Evolutionary conservation across 768 basidiomycete species (phyloP).

Genomic region (Steccherinum ochraceum): DNA sequence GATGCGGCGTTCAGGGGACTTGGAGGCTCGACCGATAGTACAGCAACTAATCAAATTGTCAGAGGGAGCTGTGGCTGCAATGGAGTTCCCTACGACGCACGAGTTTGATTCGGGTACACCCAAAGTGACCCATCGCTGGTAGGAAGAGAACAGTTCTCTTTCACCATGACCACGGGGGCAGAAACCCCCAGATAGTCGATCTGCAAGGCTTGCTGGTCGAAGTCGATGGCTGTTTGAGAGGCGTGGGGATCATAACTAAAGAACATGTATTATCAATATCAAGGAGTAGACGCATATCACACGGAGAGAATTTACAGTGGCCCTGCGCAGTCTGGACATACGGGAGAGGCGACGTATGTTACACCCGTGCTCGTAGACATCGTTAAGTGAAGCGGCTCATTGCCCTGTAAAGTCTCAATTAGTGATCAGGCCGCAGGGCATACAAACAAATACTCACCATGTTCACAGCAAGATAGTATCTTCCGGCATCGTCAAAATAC

Average conservation of each 20-base stretch:
- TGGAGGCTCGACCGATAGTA: neutral
- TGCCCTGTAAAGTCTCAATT: neutral
- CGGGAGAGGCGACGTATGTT: neutral
- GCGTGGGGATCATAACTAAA: conserved; percentile 1
- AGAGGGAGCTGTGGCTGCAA: neutral
- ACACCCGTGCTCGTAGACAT: conserved; percentile 6
- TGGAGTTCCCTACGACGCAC: no score
- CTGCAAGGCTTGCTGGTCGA: neutral
- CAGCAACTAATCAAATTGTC: neutral
- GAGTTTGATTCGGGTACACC: conserved; percentile 4
- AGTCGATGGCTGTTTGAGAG: neutral
- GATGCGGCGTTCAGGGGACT: neutral
- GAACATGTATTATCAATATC: neutral
- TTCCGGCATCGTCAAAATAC: neutral
- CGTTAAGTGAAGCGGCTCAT: conserved; percentile 3
- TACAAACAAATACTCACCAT: conserved; percentile 4
- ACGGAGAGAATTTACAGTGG: neutral
- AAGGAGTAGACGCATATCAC: neutral
- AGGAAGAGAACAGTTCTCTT: conserved; percentile 4
- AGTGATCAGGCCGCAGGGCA: neutral
- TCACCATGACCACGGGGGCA: neutral
- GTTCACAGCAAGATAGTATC: conserved; percentile 1
- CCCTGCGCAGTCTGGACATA: neutral
- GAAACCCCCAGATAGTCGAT: neutral
- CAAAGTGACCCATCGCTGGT: neutral